Evolutionary conservation across 2,329 filamentous ascomycete species (phyloP).

Genomic region (Bipolaris cookei): DNA sequence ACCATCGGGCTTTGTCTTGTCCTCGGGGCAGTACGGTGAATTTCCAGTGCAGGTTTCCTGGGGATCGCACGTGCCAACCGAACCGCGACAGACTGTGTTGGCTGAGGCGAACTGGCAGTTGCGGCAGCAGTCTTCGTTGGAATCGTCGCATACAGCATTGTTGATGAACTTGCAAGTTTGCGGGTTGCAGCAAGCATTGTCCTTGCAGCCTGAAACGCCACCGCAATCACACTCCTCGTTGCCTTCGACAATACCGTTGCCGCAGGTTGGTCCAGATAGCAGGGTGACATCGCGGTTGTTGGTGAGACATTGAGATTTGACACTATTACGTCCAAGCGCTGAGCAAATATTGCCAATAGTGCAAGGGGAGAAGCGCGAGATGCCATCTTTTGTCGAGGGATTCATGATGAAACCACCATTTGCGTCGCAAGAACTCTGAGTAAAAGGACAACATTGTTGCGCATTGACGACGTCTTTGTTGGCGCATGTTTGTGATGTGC

Average conservation of each 20-base stretch:
- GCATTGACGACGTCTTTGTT: slow-evolving; percentile 65
- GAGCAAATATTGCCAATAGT: slow-evolving; percentile 93
- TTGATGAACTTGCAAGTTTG: slow-evolving; percentile 83
- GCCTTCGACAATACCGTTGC: slow-evolving; percentile 93
- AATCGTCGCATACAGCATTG: slow-evolving; percentile 79
- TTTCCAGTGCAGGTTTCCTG: slow-evolving; percentile 80
- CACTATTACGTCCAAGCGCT: slow-evolving; percentile 76
- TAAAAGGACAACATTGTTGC: slow-evolving; percentile 83
- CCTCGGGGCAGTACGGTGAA: slow-evolving; percentile 73
- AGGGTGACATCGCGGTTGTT: slow-evolving; percentile 84
- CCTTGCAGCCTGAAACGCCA: slow-evolving; percentile 71
- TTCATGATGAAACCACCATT: slow-evolving; percentile 91
- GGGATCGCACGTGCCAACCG: slow-evolving; percentile 82
- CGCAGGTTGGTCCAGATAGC: slow-evolving; percentile 83
- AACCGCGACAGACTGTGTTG: slow-evolving; percentile 79
- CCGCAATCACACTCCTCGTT: slow-evolving; percentile 98
- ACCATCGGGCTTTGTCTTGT: slow-evolving; percentile 73
- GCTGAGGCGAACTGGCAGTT: slow-evolving; percentile 70
- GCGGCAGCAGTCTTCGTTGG: slow-evolving; percentile 84
- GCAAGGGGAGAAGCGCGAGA: slow-evolving; percentile 84
- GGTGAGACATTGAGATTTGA: slow-evolving; percentile 78
- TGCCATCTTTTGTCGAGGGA: slow-evolving; percentile 76
- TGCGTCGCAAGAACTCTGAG: slow-evolving; percentile 71
- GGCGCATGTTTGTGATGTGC: slow-evolving; percentile 70
- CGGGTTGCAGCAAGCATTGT: slow-evolving; percentile 83